Percentiles rank a stretch among this genome's conserved stretches.
These are phyloP conservation scores for Fusarium lateritium DNA, from an alignment of 2,329 filamentous ascomycete species.

Conservation along the genomic window DNA sequence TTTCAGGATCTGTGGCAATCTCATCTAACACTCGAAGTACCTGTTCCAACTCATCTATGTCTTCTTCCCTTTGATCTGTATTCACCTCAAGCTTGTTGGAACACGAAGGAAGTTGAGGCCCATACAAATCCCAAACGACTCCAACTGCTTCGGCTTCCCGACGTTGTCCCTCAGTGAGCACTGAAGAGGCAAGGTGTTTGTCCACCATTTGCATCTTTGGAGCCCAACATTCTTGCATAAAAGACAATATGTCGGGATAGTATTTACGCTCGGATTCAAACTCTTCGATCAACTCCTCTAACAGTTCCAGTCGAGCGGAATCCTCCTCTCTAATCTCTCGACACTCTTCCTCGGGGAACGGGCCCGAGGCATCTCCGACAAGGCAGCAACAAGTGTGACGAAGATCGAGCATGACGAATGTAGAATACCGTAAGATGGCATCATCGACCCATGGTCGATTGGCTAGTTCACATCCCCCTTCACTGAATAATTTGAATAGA, in stretches of 20 bases:
- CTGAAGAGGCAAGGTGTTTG: rapidly evolving
- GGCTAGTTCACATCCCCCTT: too few relatives aligned
- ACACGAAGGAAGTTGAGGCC: too few relatives aligned
- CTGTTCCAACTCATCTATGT: neutral
- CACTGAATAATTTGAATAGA: neutral
- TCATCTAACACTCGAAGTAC: neutral
- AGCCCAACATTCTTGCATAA: neutral
- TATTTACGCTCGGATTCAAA: neutral
- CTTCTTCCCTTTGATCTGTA: neutral
- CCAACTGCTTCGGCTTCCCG: neutral
- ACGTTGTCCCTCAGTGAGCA: neutral
- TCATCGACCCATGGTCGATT: neutral
- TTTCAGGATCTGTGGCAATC: neutral
- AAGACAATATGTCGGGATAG: neutral
- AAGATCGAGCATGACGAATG: neutral
- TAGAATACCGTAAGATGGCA: neutral
- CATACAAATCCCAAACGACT: neutral
- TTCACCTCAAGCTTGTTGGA: neutral
- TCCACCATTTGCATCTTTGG: neutral
- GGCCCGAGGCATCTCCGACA: too few relatives aligned
- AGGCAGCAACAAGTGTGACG: neutral
- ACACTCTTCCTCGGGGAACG: neutral
- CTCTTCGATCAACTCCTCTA: neutral
- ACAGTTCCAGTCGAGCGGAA: neutral
- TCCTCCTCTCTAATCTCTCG: neutral